Evolutionary conservation across 2,329 filamentous ascomycete genomes (phyloP), one percentile per base, ranked within the genome.

Genomic region (Aspergillus awamori): DNA sequence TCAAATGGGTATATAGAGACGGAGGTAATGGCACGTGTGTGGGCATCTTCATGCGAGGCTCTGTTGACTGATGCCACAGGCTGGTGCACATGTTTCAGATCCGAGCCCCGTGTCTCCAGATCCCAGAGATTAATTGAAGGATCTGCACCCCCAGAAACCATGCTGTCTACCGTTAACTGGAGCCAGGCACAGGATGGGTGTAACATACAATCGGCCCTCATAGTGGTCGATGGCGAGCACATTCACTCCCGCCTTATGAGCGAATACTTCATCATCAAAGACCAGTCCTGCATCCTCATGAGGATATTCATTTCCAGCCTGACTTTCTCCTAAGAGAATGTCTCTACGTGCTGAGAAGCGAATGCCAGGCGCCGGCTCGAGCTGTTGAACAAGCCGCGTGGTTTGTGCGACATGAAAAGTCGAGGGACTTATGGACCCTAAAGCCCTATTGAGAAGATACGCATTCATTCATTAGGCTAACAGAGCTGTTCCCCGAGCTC

Each of bases 71-170:
- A 80, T 53, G 81, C 83, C 20, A 83, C 74, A 2, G 90, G 85
- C 6, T 78, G 66, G 52, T 79, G 72, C n/a, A 82, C 69, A 84
- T 88, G 17, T 74, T 82, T 70, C 82, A 82, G 38, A 74, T 75
- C 63, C 63, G 74, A 64, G 77, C 79, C 74, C 67, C 81, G 80
- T 53, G 84, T 79, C 70, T 96, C 90, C 6, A 97, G 84, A 76
- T 97, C 89, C 93, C 93, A 97, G 49, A 97, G 79, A 67, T 88
- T 90, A 70, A 97, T 87, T 0, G 90, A 90, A 8, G 90, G 91
- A 72, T 97, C 92, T 4, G 91, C 89, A 30, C 93, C 93, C 4
- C 92, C 94, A 0, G 93, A 96, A 2, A 97, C 77, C 64, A 97
- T 83, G 66, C 91, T 90, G 69, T 22, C 53, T 17, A 17, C 39